A percentile compares a stretch with the other conserved stretches of the same genome.
These are phyloP conservation scores for Tricholoma terreum DNA, from an alignment of 768 basidiomycete genomes.

Conservation along the genomic window DNA sequence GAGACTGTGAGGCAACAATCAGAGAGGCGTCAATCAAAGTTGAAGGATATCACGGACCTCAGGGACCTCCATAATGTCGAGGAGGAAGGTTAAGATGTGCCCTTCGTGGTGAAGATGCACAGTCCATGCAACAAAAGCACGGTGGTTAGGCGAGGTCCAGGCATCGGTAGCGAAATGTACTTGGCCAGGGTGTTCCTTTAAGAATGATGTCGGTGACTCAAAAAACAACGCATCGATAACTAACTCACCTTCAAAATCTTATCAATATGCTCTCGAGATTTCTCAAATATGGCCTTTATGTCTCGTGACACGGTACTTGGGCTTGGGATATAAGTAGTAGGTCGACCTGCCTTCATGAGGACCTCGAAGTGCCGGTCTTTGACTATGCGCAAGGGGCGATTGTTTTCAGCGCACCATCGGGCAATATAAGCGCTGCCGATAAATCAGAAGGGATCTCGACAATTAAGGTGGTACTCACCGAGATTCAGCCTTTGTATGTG, in stretches of 20 bases:
- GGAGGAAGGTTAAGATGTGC: too few species aligned
- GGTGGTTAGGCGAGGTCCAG: too few species aligned
- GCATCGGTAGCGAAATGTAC: too few species aligned
- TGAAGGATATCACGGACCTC: too few species aligned
- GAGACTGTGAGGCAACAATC: conserved; percentile 15
- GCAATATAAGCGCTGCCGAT: too few species aligned
- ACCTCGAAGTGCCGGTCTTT: not conserved
- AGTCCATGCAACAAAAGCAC: too few species aligned
- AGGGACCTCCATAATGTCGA: too few species aligned
- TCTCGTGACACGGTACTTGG: not conserved
- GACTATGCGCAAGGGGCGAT: not conserved
- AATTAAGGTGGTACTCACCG: not conserved
- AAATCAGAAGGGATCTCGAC: not conserved
- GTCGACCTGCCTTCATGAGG: not conserved
- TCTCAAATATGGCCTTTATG: not conserved
- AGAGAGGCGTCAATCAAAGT: too few species aligned
- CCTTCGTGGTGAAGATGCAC: too few species aligned
- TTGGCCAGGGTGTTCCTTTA: too few species aligned
- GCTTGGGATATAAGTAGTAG: not conserved
- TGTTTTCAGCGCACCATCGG: not conserved
- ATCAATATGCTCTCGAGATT: not conserved
- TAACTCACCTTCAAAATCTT: not conserved
- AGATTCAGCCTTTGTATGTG: not conserved
- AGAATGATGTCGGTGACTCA: too few species aligned
- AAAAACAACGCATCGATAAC: too few species aligned